Evolutionary conservation across 2,329 filamentous ascomycete species (phyloP), one percentile per base, ranked within the genome.

Genomic region (Dactylonectria estremocensis): DNA sequence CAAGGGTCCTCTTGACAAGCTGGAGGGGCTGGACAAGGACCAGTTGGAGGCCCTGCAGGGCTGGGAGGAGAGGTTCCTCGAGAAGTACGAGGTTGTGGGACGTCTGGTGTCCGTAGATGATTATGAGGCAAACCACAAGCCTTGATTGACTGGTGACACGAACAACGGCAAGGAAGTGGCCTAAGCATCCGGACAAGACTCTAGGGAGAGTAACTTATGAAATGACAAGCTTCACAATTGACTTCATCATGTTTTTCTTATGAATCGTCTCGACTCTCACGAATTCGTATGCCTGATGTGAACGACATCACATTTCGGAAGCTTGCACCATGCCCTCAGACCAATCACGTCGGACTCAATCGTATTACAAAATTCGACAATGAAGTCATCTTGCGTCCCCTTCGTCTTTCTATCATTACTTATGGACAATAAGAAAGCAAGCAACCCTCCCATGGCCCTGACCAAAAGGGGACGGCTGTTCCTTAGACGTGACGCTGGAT

Each of bases 71-170:
- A 88, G 95, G 72, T 99, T 99, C 80, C 83, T 88, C 68, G 93
- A 95, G 82, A 98, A 99, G 87, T 99, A 99, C 81, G 84, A 97
- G 24, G 90, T 98, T n/a, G 94, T 99, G 14, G 96, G 96, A 20
- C 92, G 90, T 82, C 82, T 99, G 77, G 93, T 98, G 24, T 82
- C 87, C 2, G 83, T 81, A 24, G 81, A 76, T 3, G 83, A 88
- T 22, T 82, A 72, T 8, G 56, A 75, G 45, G 55, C 64, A 40
- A 54, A 33, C 37, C 37, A 69, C 49, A 73, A 76, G 63, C 60
- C 69, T 28, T 72, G 58, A 56, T 31, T 13, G 18, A 45, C 16
- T 16, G 13, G 33, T n/a, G 24, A 43, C 16, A 14, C 9, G 16
- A n/a, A n/a, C 40, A 43, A 8, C 14, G 6, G 8, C 4, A 43